Percentiles rank a stretch among this genome's conserved stretches.
Evolutionary conservation across 2,329 filamentous ascomycete species (phyloP).

Genomic region (Nannizzia gypsea): DNA sequence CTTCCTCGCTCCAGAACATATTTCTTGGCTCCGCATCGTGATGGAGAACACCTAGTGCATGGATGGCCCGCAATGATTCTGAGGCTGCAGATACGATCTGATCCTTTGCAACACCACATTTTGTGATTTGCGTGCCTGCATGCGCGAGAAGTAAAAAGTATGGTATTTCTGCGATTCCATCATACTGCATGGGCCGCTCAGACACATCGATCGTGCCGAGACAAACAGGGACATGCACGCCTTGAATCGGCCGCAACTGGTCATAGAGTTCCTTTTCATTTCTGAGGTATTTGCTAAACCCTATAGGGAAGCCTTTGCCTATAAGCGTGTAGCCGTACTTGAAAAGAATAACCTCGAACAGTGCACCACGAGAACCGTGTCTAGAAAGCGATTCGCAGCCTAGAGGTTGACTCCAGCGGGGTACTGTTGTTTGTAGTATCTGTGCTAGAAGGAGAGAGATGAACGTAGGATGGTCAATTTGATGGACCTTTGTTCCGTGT

Average conservation of each 20-base stretch:
- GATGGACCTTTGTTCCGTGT: conserved; percentile 22
- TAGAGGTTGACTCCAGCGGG: not conserved
- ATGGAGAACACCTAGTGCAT: conserved; percentile 11
- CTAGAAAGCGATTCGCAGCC: conserved; percentile 15
- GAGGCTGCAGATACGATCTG: conserved; percentile 5
- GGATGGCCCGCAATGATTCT: conserved; percentile 9
- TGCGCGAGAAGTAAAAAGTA: conserved; percentile 11
- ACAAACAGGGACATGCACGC: conserved; percentile 14
- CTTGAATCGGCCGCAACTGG: conserved; percentile 13
- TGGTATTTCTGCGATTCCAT: conserved; percentile 10
- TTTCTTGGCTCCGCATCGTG: conserved; percentile 6
- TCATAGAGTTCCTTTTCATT: conserved; percentile 15
- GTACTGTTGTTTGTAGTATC: conserved; percentile 10
- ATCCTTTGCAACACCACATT: not conserved
- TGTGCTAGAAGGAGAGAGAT: conserved; percentile 9
- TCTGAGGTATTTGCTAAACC: conserved; percentile 9
- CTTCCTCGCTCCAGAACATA: conserved; percentile 12
- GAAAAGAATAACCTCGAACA: conserved; percentile 18
- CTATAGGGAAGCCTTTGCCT: conserved; percentile 13
- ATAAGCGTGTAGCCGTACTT: conserved; percentile 16
- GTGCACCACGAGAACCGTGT: conserved; percentile 15
- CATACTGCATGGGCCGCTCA: conserved; percentile 7
- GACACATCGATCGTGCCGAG: conserved; percentile 15
- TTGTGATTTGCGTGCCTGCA: conserved; percentile 5
- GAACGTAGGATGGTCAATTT: conserved; percentile 12